Base-by-base conservation (phyloP, 2,329 filamentous ascomycete species). In the Neonectria magnoliae region DNA sequence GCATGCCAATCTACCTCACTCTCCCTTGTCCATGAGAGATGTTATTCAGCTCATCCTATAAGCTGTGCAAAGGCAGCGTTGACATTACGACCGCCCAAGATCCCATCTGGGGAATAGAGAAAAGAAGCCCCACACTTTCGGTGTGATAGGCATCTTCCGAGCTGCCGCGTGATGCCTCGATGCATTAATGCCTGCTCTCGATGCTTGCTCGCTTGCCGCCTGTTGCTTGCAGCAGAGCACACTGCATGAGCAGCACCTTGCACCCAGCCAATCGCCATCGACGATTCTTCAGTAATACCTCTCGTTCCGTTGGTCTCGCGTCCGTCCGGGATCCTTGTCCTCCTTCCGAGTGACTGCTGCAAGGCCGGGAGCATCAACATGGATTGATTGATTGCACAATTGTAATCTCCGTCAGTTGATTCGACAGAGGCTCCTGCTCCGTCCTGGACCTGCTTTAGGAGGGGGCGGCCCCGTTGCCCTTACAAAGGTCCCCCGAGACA, bases 231-330 rank as follows among this genome's bases (percentile, higher is more conserved):
- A 60, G 61, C 56, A 64, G 50, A 41, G 55, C 44, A 22, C 47
- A n/a, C 36, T 59, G 55, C 61, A 63, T 59, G 25, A 20, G 31
- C 62, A 53, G 53, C 36, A 44, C 57, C 45, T 53, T 58, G 55
- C 58, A 66, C 59, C 50, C 50, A 48, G 25, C 67, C 70, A 70
- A 68, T 68, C 63, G 54, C 29, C 18, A 20, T 9, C 44, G 50
- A 42, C 60, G 53, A 51, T 51, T 31, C 60, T 25, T 25, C 25
- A 6, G 25, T 57, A 66, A 68, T 69, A 60, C 60, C 53, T 48
- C 47, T 66, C 56, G 54, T 68, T 61, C 58, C 52, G 65, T 71
- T 73, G 65, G 69, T 31, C 47, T 52, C 33, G 38, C 41, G 33
- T 48, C 14, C 22, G 29, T 50, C 50, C 57, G 29, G 36, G 57